Percentiles rank a stretch among this genome's conserved stretches.
Evolutionary conservation across 1,284 basidiomycete genomes (phyloP).

Genomic region (Mycena sp.): DNA sequence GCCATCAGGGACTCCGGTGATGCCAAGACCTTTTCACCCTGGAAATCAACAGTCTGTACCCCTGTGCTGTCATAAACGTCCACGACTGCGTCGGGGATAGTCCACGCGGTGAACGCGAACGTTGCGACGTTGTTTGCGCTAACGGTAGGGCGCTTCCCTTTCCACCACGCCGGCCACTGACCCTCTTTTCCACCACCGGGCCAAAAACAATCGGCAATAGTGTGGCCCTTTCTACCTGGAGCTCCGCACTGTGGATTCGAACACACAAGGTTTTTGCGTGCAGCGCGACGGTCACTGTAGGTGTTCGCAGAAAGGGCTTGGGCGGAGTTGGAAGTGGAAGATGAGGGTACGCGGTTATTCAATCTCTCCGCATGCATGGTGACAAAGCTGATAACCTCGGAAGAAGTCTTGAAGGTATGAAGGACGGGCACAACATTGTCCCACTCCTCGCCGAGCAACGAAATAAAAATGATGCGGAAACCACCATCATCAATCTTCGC

Average conservation of each 20-base stretch:
- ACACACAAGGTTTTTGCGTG: slow-evolving; percentile 12
- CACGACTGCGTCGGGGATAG: slow-evolving; percentile 1
- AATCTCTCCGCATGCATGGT: slow-evolving; percentile 9
- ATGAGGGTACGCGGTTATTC: background rate
- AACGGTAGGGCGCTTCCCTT: background rate
- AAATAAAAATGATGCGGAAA: slow-evolving; percentile 20
- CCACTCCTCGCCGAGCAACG: slow-evolving; percentile 14
- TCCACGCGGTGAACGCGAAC: slow-evolving; percentile 10
- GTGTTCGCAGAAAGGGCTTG: slow-evolving; percentile 8
- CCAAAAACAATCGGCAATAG: slow-evolving; percentile 37
- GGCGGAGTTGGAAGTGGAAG: background rate
- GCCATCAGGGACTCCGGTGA: slow-evolving; percentile 13
- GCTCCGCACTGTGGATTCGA: slow-evolving; percentile 25
- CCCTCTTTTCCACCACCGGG: slow-evolving; percentile 39
- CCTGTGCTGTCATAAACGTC: background rate
- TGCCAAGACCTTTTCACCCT: background rate
- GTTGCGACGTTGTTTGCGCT: background rate
- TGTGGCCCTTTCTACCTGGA: slow-evolving; percentile 26
- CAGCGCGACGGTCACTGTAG: background rate
- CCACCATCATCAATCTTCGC: background rate
- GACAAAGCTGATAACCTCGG: slow-evolving; percentile 17
- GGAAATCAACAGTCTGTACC: background rate
- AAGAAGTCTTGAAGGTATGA: background rate
- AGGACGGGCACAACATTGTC: slow-evolving; percentile 10
- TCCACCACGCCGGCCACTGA: slow-evolving; percentile 35